Evolutionary conservation across 83 land plant species (phyloP), one percentile per base, ranked within the genome.

Genomic region (Isoetes engelmannii): DNA sequence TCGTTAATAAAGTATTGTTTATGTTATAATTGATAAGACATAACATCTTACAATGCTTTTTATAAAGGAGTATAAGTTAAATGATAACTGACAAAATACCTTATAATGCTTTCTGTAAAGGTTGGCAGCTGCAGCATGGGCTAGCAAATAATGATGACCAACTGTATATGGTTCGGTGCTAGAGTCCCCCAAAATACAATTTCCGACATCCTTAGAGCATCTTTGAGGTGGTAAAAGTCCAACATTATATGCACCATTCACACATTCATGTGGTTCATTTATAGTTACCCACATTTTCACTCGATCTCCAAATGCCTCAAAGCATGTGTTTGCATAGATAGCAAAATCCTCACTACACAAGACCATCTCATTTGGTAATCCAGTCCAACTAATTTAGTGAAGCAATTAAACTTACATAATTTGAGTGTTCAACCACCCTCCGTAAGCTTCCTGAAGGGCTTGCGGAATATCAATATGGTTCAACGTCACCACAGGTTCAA

Each of bases 111-210:
- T 69, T 47, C 71, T 72, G 69, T 85, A 88, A 48, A 88, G 56
- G 20, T 80, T 74, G 74, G 75, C 84, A 59, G 89, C 83, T 43
- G 79, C 77, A 10, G 89, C 86, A 79, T 88, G 92, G 10, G 92
- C 86, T 62, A 88, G 56, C 50, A 88, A 67, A 57, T 80, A 79
- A 71, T 83, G 57, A 68, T 88, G 92, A 44, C 84, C 76, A 77
- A 64, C 83, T 74, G 85, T 54, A 79, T 78, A 88, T 54, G 83
- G 83, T 65, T 88, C 92, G 4, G 50, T 71, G 17, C 48, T 59
- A 63, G 86, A 46, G 68, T 75, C 53, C 57, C 78, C 77, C 48
- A 19, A 8, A 9, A 12, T 48, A 28, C 72, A 64, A 41, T 67
- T 45, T 6, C 37, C 37, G 2, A 28, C 37, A 28, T 28, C 37